Evolutionary conservation across 139 green algal species (phyloP).

Genomic region (Coelastrella sp.): DNA sequence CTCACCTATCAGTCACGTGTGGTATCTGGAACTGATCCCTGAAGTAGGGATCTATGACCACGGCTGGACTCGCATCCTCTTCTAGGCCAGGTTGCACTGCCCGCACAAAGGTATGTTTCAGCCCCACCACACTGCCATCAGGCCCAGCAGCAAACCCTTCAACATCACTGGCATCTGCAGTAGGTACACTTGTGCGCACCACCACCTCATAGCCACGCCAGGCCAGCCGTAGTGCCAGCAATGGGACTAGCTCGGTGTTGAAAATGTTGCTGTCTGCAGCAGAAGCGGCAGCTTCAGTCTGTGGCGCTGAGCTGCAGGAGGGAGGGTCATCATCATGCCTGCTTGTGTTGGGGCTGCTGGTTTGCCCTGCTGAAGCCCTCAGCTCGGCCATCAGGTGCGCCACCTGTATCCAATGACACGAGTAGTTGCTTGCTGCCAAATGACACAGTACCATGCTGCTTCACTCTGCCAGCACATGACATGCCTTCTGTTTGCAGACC

Average conservation of each 20-base stretch:
- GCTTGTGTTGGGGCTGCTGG: background rate
- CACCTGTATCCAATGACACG: background rate
- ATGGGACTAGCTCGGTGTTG: background rate
- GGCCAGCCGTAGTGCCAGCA: slow-evolving; percentile 18
- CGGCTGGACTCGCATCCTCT: background rate
- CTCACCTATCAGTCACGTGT: slow-evolving; percentile 24
- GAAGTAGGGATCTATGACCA: slow-evolving; percentile 45
- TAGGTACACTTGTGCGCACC: slow-evolving; percentile 6
- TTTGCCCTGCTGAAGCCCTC: background rate
- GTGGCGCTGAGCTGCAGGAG: background rate
- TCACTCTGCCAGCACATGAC: too few species aligned
- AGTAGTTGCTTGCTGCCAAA: background rate
- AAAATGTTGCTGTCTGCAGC: background rate
- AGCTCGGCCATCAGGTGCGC: slow-evolving; percentile 25
- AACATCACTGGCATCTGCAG: background rate
- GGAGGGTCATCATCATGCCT: background rate
- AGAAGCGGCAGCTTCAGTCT: too few species aligned
- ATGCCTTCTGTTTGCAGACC: too few species aligned
- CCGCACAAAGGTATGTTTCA: slow-evolving; percentile 30
- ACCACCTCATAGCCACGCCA: slow-evolving; percentile 21
- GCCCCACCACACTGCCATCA: background rate
- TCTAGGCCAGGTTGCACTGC: slow-evolving; percentile 14
- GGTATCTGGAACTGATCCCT: slow-evolving; percentile 29
- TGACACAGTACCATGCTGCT: too few species aligned
- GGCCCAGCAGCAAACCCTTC: background rate